Percentiles rank a stretch among this genome's conserved stretches.
Evolutionary conservation across 108 stramenopile species (phyloP).

Genomic region (Tribonema minus): DNA sequence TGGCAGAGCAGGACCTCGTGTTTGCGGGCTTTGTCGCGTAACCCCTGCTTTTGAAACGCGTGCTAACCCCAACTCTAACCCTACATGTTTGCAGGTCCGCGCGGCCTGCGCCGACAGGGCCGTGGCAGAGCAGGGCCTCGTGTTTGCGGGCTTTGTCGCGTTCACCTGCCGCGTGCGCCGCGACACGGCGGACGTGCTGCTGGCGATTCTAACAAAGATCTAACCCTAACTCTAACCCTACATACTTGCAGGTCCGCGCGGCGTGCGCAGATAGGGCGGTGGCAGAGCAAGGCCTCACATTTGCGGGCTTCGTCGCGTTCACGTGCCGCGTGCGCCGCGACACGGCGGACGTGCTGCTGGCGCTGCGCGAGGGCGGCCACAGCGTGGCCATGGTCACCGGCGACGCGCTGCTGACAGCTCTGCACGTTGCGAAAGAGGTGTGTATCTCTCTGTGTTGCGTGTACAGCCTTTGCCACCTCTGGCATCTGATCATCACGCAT

Average conservation of each 20-base stretch:
- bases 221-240: no score
- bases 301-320: conserved; percentile 92
- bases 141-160: conserved; percentile 88
- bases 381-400: conserved; percentile 89
- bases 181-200: conserved; percentile 80
- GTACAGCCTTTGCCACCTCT: background rate
- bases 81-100: no score
- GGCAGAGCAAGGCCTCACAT: conserved; percentile 69
- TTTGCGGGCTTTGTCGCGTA: conserved; percentile 95
- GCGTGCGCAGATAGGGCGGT: conserved; percentile 48
- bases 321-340: conserved; percentile 85
- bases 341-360: conserved; percentile 68
- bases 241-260: background rate
- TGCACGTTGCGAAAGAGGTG: conserved; percentile 91
- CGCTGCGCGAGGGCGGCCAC: conserved; percentile 82
- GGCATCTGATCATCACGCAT: no score
- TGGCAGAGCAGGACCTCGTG: conserved; percentile 65
- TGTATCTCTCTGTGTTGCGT: conserved; percentile 42
- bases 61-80: no score
- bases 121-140: conserved; percentile 66
- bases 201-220: no score
- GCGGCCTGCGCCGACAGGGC: conserved; percentile 44
- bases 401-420: conserved; percentile 85
- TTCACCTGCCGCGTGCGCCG: conserved; percentile 85
- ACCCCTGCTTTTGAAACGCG: conserved; percentile 76